These are phyloP conservation scores for Tolypocladium nubicola DNA, from an alignment of 2,329 filamentous ascomycete species.

Conservation along the genomic window DNA sequence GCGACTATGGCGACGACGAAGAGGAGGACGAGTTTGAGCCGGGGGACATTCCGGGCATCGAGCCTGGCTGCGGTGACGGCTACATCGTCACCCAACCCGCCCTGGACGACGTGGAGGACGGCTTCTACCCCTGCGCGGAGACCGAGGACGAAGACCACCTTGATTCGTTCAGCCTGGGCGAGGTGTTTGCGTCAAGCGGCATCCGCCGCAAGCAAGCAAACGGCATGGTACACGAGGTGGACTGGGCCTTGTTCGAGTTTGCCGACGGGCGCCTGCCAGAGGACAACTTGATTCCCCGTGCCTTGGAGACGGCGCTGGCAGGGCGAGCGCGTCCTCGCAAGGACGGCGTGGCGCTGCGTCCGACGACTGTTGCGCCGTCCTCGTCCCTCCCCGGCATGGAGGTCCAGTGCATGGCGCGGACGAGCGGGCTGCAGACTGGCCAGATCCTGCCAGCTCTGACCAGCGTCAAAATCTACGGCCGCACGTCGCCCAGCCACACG, in stretches of 20 bases:
- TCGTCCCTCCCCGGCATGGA: conserved; percentile 59
- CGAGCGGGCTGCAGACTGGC: conserved; percentile 72
- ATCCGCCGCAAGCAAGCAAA: conserved; percentile 65
- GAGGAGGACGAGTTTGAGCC: conserved; percentile 47
- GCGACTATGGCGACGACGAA: conserved; percentile 40
- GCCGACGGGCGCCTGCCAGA: conserved; percentile 58
- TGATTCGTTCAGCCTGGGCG: conserved; percentile 68
- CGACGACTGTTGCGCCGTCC: conserved; percentile 47
- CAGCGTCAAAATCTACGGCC: conserved; percentile 79
- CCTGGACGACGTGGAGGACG: conserved; percentile 73
- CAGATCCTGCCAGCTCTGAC: conserved; percentile 68
- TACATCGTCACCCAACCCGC: conserved; percentile 86
- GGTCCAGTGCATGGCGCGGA: conserved; percentile 83
- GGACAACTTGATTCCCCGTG: conserved; percentile 55
- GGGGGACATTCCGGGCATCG: conserved; percentile 71
- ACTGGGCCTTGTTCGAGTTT: conserved; percentile 88
- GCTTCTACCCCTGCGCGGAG: conserved; percentile 67
- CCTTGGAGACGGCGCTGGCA: conserved; percentile 6
- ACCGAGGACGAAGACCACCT: conserved; percentile 73
- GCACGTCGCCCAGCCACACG: conserved; percentile 66
- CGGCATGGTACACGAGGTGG: conserved; percentile 77
- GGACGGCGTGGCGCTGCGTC: conserved; percentile 31
- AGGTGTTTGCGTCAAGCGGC: conserved; percentile 82
- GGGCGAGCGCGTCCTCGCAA: conserved; percentile 5
- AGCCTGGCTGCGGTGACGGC: conserved; percentile 62